Base-by-base conservation (phyloP, 305 asterid species). In the Solanum hybrid region DNA sequence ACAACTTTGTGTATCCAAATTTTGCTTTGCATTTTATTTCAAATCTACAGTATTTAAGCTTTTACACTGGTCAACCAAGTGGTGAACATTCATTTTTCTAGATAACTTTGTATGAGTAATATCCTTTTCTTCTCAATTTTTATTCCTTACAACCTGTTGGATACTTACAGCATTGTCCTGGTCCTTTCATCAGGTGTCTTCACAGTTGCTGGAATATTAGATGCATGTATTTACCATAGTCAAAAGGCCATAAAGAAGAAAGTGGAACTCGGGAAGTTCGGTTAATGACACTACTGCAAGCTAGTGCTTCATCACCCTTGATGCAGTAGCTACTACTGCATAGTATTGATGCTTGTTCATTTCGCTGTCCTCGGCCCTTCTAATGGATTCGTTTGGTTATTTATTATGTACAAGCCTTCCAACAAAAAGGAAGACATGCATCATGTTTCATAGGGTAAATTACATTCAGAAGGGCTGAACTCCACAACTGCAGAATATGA, bases 151-250 rank as follows among this genome's bases (percentile, higher is more conserved):
- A 31, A 22, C 24, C 73, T 26, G 9, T 79, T 45, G 34, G 76
- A 77, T 84, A 45, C 87, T 72, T 65, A 72, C n/a, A 70, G 32
- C 72, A 75, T 29, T 32, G 3, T 83, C 14, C 10, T 32, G 75
- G 45, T 20, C 85, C 68, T 31, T 77, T 87, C n/a, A 75, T 89
- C 93, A 96, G 98, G 98, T 82, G 91, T 94, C 70, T 96, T 95
- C 89, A 94, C 98, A 13, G 96, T 96, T 79, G 98, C 98, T 14
- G 98, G 98, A 86, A 95, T 96, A 89, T 93, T 96, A 85, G 98
- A 95, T 93, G 93, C 98, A 77, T 96, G 95, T 84, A 73, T 95
- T 39, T 96, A 94, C 91, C 98, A 96, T 20, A 95, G 98, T 78
- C 95, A 94, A 87, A 95, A 90, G 93, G 97, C 95, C 36, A 87